Percentiles rank a stretch among this genome's conserved stretches.
Evolutionary conservation across 2,329 filamentous ascomycete genomes (phyloP).

Genomic region (Phialophora expanda): DNA sequence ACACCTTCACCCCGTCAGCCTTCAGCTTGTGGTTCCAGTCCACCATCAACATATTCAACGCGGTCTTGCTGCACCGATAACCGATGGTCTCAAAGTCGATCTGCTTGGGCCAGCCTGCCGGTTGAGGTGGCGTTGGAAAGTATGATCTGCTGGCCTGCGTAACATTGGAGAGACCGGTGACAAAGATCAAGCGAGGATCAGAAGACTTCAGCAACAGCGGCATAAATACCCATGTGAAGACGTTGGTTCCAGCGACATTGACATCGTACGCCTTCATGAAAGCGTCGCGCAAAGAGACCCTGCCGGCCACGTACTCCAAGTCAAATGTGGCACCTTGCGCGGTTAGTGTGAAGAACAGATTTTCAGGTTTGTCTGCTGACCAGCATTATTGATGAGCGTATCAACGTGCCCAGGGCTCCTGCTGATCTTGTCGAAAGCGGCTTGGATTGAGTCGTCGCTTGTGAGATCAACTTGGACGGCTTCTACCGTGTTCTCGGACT

Average conservation of each 20-base stretch:
- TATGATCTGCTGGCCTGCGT: conserved; percentile 21
- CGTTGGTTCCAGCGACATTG: conserved; percentile 36
- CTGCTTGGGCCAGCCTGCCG: conserved; percentile 54
- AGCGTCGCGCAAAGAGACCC: conserved; percentile 46
- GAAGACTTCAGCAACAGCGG: conserved; percentile 43
- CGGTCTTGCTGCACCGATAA: conserved; percentile 53
- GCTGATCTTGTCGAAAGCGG: conserved; percentile 40
- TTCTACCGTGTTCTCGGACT: conserved; percentile 38
- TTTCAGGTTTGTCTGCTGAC: background rate
- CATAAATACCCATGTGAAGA: conserved; percentile 38
- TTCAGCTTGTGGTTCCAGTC: conserved; percentile 47
- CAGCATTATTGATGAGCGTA: conserved; percentile 46
- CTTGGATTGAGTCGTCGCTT: conserved; percentile 42
- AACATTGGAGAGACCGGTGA: conserved; percentile 43
- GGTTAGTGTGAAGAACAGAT: conserved; percentile 12
- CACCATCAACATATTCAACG: conserved; percentile 50
- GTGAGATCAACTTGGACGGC: conserved; percentile 44
- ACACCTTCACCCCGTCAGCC: conserved; percentile 56
- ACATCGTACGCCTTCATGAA: conserved; percentile 46
- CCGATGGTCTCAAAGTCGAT: conserved; percentile 28
- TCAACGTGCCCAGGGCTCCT: conserved; percentile 42
- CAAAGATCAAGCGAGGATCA: conserved; percentile 44
- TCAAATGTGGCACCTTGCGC: conserved; percentile 41
- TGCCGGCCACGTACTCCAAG: conserved; percentile 40
- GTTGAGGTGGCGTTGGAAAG: conserved; percentile 38